Evolutionary conservation across 2,329 filamentous ascomycete genomes (phyloP).

Genomic region (Colletotrichum abscissum): DNA sequence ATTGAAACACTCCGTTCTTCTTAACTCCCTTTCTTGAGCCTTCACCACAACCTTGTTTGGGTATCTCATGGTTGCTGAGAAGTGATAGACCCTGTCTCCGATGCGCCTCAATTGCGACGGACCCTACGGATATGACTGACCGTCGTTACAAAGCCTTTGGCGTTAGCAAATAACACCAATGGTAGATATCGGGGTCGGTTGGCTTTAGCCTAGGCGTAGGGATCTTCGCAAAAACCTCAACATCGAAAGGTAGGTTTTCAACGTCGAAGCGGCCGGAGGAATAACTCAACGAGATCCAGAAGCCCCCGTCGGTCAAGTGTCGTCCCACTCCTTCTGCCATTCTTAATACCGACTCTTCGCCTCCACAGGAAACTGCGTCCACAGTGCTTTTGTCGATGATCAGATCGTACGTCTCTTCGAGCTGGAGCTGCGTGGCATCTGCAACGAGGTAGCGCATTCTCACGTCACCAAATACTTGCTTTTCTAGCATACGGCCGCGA

Average conservation of each 20-base stretch:
- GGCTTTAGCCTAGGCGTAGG: conserved; percentile 51
- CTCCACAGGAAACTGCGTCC: conserved; percentile 60
- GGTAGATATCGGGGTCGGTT: conserved; percentile 59
- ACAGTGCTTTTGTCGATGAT: conserved; percentile 62
- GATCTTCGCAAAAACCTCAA: conserved; percentile 54
- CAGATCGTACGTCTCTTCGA: conserved; percentile 49
- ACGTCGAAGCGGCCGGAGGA: conserved; percentile 54
- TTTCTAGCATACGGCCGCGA: conserved; percentile 54
- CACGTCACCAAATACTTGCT: conserved; percentile 55
- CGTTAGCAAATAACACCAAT: conserved; percentile 57
- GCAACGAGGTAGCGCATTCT: conserved; percentile 55
- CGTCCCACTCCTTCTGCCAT: conserved; percentile 52
- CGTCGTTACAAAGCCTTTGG: conserved; percentile 37
- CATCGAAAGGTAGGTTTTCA: conserved; percentile 51
- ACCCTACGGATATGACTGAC: background rate
- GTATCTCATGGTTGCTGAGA: background rate
- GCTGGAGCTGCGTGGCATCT: conserved; percentile 54
- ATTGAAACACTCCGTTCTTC: background rate
- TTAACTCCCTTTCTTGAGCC: too few relatives aligned
- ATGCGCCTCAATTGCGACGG: background rate
- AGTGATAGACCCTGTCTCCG: background rate
- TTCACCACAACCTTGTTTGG: background rate
- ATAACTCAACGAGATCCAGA: conserved; percentile 62
- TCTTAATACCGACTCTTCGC: conserved; percentile 46
- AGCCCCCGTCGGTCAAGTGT: conserved; percentile 48